phyloP scores from a whole-genome alignment of 371 early-diverging fungal genomes.

The Mucor saturninus region DNA sequence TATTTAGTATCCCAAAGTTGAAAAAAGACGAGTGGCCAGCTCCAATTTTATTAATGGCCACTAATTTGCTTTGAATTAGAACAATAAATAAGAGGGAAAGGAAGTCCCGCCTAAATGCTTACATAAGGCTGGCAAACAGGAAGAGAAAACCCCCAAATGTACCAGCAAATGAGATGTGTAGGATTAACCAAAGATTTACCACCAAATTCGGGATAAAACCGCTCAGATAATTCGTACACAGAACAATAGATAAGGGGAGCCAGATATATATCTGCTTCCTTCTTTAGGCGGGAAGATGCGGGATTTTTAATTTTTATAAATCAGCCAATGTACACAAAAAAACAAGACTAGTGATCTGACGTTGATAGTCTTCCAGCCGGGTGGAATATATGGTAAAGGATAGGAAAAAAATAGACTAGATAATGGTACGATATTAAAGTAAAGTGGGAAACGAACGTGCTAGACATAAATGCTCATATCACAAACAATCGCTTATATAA shows the following conservation, averaged over 20 bases:
- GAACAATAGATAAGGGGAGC: not conserved
- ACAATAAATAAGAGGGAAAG: too few relatives aligned
- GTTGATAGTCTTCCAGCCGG: not conserved
- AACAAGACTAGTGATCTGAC: not conserved
- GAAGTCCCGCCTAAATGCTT: too few relatives aligned
- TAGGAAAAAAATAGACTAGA: not conserved
- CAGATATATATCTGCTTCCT: not conserved
- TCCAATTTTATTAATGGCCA: too few relatives aligned
- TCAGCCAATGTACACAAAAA: not conserved
- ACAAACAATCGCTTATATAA: not conserved
- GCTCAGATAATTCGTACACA: constrained; percentile 1
- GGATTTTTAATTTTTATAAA: constrained; percentile 8
- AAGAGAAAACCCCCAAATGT: not conserved
- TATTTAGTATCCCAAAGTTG: too few relatives aligned
- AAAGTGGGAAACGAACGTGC: not conserved
- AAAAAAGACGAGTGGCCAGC: too few relatives aligned
- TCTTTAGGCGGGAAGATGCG: constrained; percentile 17
- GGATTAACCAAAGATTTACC: too few relatives aligned
- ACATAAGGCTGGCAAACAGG: not conserved
- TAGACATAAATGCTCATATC: not conserved
- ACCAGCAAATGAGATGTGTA: too few relatives aligned
- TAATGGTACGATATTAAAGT: too few relatives aligned
- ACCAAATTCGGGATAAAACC: too few relatives aligned
- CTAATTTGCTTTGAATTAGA: too few relatives aligned
- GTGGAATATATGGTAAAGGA: not conserved